These are phyloP conservation scores for Penicillium sclerotigenum DNA, from an alignment of 2,329 filamentous ascomycete species.

Conservation along the genomic window DNA sequence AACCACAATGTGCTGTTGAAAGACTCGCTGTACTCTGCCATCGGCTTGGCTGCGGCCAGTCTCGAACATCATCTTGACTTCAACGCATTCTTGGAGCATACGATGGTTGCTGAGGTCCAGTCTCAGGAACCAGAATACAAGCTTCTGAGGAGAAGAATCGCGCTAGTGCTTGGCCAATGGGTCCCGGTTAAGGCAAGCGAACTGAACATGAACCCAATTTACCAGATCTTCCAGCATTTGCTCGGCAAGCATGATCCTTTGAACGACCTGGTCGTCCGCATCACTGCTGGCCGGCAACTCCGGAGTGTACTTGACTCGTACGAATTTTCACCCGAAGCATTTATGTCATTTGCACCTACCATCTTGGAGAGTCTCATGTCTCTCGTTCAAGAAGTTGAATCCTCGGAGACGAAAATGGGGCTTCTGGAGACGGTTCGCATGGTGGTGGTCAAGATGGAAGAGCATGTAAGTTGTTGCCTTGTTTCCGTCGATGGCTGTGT, in stretches of 20 bases:
- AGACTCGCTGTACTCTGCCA: conserved; percentile 90
- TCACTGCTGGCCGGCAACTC: conserved; percentile 85
- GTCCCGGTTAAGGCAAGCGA: conserved; percentile 71
- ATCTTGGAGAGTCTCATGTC: conserved; percentile 70
- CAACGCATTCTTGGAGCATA: conserved; percentile 70
- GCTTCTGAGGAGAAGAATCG: conserved; percentile 79
- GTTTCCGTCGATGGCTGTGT: not conserved
- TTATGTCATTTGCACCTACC: conserved; percentile 72
- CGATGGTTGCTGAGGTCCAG: conserved; percentile 75
- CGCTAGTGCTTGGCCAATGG: conserved; percentile 88
- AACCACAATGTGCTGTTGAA: conserved; percentile 75
- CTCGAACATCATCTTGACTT: conserved; percentile 77
- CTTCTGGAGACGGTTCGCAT: conserved; percentile 82
- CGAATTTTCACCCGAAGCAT: conserved; percentile 70
- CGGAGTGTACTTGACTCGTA: conserved; percentile 79
- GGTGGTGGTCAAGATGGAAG: conserved; percentile 77
- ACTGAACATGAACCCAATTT: conserved; percentile 68
- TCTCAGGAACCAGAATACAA: conserved; percentile 66
- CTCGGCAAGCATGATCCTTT: conserved; percentile 70
- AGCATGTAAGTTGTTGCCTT: conserved; percentile 49
- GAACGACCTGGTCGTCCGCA: conserved; percentile 88
- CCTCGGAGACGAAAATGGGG: conserved; percentile 85
- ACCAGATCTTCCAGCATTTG: conserved; percentile 84
- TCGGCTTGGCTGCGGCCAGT: conserved; percentile 79
- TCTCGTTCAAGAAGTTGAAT: conserved; percentile 74